Evolutionary conservation across 306 rosid species (phyloP), one percentile per base, ranked within the genome.

Genomic region (Amphicarpaea edgeworthii): DNA sequence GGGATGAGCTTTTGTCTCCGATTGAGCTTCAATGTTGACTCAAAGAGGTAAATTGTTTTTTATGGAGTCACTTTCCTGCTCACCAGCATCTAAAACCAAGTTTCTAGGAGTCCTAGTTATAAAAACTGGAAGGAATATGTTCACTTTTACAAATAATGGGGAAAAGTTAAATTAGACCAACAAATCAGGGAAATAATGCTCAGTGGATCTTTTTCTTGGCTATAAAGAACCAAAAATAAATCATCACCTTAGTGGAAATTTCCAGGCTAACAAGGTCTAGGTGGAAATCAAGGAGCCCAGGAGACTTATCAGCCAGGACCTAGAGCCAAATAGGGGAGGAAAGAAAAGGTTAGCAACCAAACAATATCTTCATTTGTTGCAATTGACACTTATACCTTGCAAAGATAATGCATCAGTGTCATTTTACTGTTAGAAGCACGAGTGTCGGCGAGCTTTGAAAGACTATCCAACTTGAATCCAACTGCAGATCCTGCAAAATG

Each of bases 391-490:
- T 79, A 20, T 84, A 96, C 98, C 98, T 93, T 93, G 85, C 99
- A 96, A 65, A 96, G 99, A 87, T 90, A 96, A 87, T 96, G 97
- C 98, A 96, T 93, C 37, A 96, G 90, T 70, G 98, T 96, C 98
- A 96, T 90, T 87, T 83, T 90, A 83, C 79, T 88, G 85, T 80
- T 96, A 60, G 93, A 50, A 73, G 99, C 96, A 49, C 99, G 97
- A 12, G 99, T 96, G 81, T 96, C 99, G 15, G 88, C 70, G 63
- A 96, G 99, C 88, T 96, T 96, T 82, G 84, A 87, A 69, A 96
- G 98, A 82, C 99, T 93, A 75, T 96, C 99, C 82, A 96, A 89
- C 89, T 93, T 93, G 86, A 96, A 96, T 65, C 99, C 99, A 88
- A 96, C 75, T 70, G 99, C 98, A 71, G 99, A 67, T 78, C 99